Evolutionary conservation across 2,329 filamentous ascomycete genomes (phyloP).

Genomic region (Fusarium circinatum): DNA sequence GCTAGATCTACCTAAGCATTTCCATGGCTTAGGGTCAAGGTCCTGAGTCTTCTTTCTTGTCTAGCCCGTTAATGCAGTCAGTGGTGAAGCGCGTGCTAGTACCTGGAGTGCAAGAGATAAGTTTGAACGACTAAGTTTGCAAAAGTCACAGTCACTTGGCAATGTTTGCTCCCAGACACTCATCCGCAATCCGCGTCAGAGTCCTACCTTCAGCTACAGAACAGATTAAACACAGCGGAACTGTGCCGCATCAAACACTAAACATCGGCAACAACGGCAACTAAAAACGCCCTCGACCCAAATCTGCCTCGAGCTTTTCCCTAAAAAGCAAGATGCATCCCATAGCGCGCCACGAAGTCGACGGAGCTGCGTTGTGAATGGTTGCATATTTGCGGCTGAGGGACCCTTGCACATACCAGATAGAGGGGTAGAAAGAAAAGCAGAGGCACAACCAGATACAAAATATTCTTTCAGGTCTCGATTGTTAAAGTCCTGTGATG

Average conservation of each 20-base stretch:
- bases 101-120: not conserved
- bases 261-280: not conserved
- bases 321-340: conserved; percentile 8
- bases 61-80: not conserved
- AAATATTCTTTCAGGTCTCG: conserved; percentile 11
- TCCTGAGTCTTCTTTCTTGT: too few relatives aligned
- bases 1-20: too few relatives aligned
- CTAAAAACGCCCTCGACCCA: not conserved
- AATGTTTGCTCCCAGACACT: not conserved
- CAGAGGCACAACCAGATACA: not conserved
- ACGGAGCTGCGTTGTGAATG: conserved; percentile 3
- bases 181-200: not conserved
- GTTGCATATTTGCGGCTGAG: conserved; percentile 31
- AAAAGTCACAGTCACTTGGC: too few relatives aligned
- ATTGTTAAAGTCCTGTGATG: conserved; percentile 6
- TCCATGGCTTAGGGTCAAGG: too few relatives aligned
- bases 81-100: too few relatives aligned
- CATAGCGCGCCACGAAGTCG: conserved; percentile 29
- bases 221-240: not conserved
- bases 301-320: conserved; percentile 14
- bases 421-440: conserved; percentile 22
- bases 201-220: not conserved
- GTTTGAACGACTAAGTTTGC: too few relatives aligned
- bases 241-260: not conserved
- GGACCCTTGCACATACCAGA: conserved; percentile 11